Evolutionary conservation across 129 eudicot species (phyloP), one percentile per base, ranked within the genome.

Genomic region (Apium graveolens): DNA sequence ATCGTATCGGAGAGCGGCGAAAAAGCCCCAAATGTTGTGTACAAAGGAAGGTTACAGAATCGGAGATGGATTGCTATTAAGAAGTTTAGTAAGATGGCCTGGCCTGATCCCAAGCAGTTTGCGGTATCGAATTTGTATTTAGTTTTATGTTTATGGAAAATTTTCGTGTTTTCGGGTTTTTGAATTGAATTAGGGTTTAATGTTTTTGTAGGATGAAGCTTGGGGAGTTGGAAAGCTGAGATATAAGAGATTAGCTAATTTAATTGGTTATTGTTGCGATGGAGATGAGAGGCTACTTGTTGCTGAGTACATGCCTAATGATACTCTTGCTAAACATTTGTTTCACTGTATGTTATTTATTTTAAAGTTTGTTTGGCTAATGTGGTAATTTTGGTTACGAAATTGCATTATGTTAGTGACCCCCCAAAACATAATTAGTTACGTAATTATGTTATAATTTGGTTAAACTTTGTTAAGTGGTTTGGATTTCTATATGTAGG

Each of bases 21-120:
- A 66, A 93, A 91, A 43, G 98, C 98, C 24, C 98, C 98, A 14
- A 93, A 93, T 85, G 88, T 91, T 43, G 98, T 93, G 18, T 93
- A 91, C 81, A 85, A 89, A 45, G 98, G 98, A 5, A 81, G 91
- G 38, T 81, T 93, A 26, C 89, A 85, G 76, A 93, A 93, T 76
- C 85, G 90, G 68, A 85, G 98, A 65, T 89, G 89, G 98, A 93
- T 93, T 88, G 98, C 98, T 11, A 93, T 93, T 10, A 93, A 93
- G 90, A 93, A 93, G 77, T 93, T 93, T 41, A 86, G 97, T 27
- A 91, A 91, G 79, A 81, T 89, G 91, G 98, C 98, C 35, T 93
- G 98, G 98, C 98, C 98, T 57, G 98, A 93, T 86, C 97, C 97
- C 11, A 93, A 93, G 39, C 98, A 93, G 84, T 93, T 93, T 80